phyloP scores from a whole-genome alignment of 768 basidiomycete genomes.

The Omphalotus guepiniiformis region DNA sequence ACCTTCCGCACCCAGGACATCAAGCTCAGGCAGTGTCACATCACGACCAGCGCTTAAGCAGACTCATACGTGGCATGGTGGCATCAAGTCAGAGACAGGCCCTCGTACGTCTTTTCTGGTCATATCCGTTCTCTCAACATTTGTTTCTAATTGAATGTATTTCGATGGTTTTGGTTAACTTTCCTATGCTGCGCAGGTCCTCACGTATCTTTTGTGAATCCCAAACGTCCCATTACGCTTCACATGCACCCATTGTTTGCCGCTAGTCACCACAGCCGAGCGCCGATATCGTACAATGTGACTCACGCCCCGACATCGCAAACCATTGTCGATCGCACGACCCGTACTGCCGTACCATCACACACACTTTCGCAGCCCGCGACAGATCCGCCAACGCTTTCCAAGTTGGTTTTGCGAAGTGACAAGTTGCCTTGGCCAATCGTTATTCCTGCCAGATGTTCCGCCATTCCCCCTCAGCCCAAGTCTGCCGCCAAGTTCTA shows the following conservation, averaged over 20 bases:
- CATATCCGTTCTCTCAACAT: conserved; percentile 2
- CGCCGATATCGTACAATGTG: conserved; percentile 62
- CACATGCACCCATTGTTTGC: conserved; percentile 67
- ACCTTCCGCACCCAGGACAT: conserved; percentile 29
- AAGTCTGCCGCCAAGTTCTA: conserved; percentile 24
- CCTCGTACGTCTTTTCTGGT: conserved; percentile 5
- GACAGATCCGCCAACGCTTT: conserved; percentile 53
- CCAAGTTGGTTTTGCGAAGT: conserved; percentile 47
- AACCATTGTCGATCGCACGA: conserved; percentile 52
- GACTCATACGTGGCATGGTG: conserved; percentile 43
- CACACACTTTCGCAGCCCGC: conserved; percentile 59
- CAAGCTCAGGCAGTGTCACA: conserved; percentile 36
- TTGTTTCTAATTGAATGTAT: conserved; percentile 21
- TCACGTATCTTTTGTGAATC: conserved; percentile 31
- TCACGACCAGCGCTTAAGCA: conserved; percentile 44
- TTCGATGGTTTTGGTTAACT: no score
- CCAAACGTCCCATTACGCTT: conserved; percentile 31
- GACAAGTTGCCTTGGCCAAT: conserved; percentile 63
- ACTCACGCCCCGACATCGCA: conserved; percentile 52
- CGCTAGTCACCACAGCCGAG: conserved; percentile 47
- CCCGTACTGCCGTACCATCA: conserved; percentile 48
- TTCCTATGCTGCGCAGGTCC: no score
- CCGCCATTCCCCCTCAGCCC: conserved; percentile 22
- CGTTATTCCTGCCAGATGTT: conserved; percentile 29
- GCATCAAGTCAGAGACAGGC: conserved; percentile 36